phyloP scores from a whole-genome alignment of 2,329 filamentous ascomycete genomes.

The Myriosclerotinia duriaeana region DNA sequence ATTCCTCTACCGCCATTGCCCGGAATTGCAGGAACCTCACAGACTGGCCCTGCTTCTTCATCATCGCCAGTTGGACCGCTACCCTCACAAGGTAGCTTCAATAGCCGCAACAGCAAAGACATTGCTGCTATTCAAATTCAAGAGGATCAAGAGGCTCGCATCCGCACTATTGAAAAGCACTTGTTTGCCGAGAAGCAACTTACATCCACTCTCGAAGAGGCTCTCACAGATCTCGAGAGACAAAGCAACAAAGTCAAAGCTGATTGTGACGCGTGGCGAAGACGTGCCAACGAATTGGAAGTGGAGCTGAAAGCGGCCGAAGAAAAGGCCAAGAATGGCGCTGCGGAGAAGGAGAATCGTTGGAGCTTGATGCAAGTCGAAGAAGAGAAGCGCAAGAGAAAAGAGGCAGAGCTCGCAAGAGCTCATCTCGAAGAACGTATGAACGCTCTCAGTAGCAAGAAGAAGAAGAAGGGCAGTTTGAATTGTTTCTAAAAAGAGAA shows the following conservation, averaged over 20 bases:
- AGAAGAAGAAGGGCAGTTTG: conserved; percentile 75
- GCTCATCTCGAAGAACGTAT: conserved; percentile 93
- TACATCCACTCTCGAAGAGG: conserved; percentile 91
- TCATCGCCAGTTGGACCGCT: conserved; percentile 48
- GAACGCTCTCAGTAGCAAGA: conserved; percentile 82
- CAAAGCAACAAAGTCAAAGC: conserved; percentile 89
- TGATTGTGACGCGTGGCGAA: conserved; percentile 88
- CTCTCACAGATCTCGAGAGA: conserved; percentile 86
- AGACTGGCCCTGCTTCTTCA: conserved; percentile 46
- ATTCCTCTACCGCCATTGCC: conserved; percentile 95
- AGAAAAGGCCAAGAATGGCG: conserved; percentile 44
- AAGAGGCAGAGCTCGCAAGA: conserved; percentile 84
- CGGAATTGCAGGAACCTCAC: conserved; percentile 49
- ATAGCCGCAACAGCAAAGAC: conserved; percentile 75
- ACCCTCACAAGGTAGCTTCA: conserved; percentile 49
- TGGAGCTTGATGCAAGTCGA: conserved; percentile 87
- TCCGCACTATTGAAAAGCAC: conserved; percentile 95
- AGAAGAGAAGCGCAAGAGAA: conserved; percentile 89
- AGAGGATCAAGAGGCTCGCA: conserved; percentile 92
- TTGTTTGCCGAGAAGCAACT: conserved; percentile 94
- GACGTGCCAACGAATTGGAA: conserved; percentile 65
- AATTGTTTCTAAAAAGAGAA: conserved; percentile 73
- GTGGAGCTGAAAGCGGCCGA: conserved; percentile 53
- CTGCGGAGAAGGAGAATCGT: conserved; percentile 46
- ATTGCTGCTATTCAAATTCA: conserved; percentile 72